Percentiles rank a stretch among this genome's conserved stretches.
Conservation (phyloP, 2,329 filamentous ascomycete genomes). For the Fusarium nematophilum region DNA sequence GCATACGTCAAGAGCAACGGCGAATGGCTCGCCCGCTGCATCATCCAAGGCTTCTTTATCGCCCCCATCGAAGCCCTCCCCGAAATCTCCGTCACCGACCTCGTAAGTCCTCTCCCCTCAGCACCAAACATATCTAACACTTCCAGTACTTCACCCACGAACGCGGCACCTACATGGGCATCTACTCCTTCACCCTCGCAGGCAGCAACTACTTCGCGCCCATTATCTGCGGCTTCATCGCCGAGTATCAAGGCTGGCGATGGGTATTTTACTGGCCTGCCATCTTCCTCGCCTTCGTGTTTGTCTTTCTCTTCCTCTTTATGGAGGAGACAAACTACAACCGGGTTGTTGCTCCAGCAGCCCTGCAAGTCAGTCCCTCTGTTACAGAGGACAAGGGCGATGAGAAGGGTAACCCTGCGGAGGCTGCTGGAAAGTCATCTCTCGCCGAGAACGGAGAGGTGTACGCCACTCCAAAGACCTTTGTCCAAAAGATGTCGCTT, state of each 20-base stretch:
- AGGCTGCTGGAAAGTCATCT: background rate
- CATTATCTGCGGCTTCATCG: slow-evolving; percentile 58
- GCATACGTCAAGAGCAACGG: slow-evolving; percentile 53
- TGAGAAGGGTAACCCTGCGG: slow-evolving; percentile 2
- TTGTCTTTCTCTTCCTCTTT: slow-evolving; percentile 62
- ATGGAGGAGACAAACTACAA: slow-evolving; percentile 70
- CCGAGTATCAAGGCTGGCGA: slow-evolving; percentile 53
- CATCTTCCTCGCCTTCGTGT: slow-evolving; percentile 51
- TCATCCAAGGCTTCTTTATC: slow-evolving; percentile 57
- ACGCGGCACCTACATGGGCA: slow-evolving; percentile 55
- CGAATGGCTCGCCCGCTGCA: slow-evolving; percentile 59
- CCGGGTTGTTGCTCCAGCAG: slow-evolving; percentile 32
- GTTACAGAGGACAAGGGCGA: background rate
- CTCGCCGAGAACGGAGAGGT: slow-evolving; percentile 11
- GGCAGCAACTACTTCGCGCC: slow-evolving; percentile 58
- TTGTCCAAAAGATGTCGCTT: slow-evolving; percentile 55
- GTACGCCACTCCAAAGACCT: slow-evolving; percentile 49
- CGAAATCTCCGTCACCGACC: slow-evolving; percentile 57
- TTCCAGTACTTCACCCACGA: slow-evolving; percentile 53
- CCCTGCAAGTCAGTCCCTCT: background rate
- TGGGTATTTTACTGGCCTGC: slow-evolving; percentile 59
- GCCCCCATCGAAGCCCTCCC: slow-evolving; percentile 60
- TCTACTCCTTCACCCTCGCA: slow-evolving; percentile 54
- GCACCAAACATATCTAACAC: background rate
- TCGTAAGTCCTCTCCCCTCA: slow-evolving; percentile 36